These are phyloP conservation scores for Populus davidiana DNA, from an alignment of 345 rosid genomes.

Conservation along the genomic window DNA sequence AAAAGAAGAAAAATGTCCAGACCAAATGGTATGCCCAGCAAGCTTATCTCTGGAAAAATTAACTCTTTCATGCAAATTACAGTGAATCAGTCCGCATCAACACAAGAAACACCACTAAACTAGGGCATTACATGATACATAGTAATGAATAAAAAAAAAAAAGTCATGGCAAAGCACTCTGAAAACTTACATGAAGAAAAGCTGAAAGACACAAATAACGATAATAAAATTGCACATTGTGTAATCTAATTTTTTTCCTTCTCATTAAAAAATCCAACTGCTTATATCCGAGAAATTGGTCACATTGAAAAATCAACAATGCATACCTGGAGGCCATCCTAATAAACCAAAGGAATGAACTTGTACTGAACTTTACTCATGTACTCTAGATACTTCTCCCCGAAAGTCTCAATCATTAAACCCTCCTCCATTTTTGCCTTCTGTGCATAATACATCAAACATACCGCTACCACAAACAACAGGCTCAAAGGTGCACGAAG, in stretches of 20 bases:
- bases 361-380: conserved; percentile 66
- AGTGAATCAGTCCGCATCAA: neutral
- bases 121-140: neutral
- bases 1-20: neutral
- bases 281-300: conserved; percentile 12
- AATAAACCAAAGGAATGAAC: conserved; percentile 78
- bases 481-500: conserved; percentile 75
- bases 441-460: conserved; percentile 64
- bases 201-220: neutral
- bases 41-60: neutral
- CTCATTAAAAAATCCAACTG: conserved; percentile 7
- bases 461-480: conserved; percentile 55
- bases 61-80: neutral
- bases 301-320: conserved; percentile 24
- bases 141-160: neutral
- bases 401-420: conserved; percentile 70
- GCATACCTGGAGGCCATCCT: conserved; percentile 40
- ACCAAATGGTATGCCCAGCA: neutral
- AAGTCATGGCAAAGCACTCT: neutral
- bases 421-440: conserved; percentile 73
- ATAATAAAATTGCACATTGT: neutral
- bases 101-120: neutral
- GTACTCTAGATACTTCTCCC: conserved; percentile 61
- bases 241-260: neutral
- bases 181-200: conserved; percentile 1